Conservation (phyloP, 805 yeast species). For the Nakazawaea wickerhamii region DNA sequence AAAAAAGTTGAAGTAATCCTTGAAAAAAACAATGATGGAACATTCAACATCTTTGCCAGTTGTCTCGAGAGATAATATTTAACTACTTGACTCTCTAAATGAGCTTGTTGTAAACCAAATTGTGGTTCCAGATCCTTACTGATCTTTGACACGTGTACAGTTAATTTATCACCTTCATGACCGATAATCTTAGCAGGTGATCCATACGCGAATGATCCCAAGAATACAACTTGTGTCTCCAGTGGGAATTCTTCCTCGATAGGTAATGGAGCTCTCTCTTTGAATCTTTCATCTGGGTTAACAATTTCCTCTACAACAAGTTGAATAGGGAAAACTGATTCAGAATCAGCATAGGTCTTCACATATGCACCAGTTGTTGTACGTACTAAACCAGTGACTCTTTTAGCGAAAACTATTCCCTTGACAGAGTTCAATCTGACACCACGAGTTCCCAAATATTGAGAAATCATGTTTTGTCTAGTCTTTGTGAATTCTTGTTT, state of each 20-base stretch:
- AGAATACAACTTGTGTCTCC: conserved; percentile 64
- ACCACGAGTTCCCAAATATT: conserved; percentile 54
- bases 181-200: conserved; percentile 66
- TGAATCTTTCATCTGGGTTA: conserved; percentile 69
- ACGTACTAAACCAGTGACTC: conserved; percentile 74
- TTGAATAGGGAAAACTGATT: conserved; percentile 69
- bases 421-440: conserved; percentile 48
- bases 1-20: conserved; percentile 70
- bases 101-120: conserved; percentile 58
- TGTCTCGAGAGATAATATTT: conserved; percentile 62
- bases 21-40: conserved; percentile 66
- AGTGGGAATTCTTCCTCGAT: conserved; percentile 78
- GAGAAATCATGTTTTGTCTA: conserved; percentile 32
- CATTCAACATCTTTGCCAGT: conserved; percentile 49
- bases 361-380: conserved; percentile 66
- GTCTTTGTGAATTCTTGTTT: conserved; percentile 39
- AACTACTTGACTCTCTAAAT: conserved; percentile 47
- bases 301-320: conserved; percentile 69
- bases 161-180: conserved; percentile 38
- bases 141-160: conserved; percentile 48
- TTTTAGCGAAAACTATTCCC: conserved; percentile 63
- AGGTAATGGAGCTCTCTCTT: conserved; percentile 69
- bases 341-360: conserved; percentile 56
- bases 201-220: conserved; percentile 88
- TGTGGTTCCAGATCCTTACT: conserved; percentile 50